Percentiles rank a stretch among this genome's conserved stretches.
Evolutionary conservation across 257 asterid species (phyloP).

Genomic region (Perilla frutescens): DNA sequence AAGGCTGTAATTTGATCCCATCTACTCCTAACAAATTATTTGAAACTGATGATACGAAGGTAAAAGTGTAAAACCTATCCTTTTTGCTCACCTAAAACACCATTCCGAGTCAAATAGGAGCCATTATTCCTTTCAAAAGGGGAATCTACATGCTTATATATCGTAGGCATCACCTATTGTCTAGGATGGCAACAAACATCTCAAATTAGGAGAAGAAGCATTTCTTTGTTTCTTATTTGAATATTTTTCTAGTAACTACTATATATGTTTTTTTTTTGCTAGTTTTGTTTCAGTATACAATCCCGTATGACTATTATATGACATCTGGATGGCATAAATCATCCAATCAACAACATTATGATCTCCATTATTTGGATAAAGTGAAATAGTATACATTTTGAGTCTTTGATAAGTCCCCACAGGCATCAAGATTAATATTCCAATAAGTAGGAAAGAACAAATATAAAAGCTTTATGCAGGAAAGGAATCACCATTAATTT

Average conservation of each 20-base stretch:
- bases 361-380: slow-evolving; percentile 20
- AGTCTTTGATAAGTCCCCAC: neutral
- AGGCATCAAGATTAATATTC: slow-evolving; percentile 16
- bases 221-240: neutral
- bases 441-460: slow-evolving; percentile 16
- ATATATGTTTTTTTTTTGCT: neutral
- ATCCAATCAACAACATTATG: slow-evolving; percentile 17
- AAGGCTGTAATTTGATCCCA: neutral
- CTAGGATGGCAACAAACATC: neutral
- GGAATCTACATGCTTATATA: too few species aligned
- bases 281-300: slow-evolving; percentile 7
- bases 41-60: too few species aligned
- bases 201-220: neutral
- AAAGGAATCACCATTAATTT: slow-evolving; percentile 26
- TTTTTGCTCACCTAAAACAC: slow-evolving; percentile 4
- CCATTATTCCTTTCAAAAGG: too few species aligned
- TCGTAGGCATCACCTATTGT: neutral
- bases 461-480: slow-evolving; percentile 31
- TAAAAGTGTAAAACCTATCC: neutral
- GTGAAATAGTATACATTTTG: neutral
- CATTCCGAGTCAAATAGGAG: too few species aligned
- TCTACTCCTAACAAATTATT: neutral
- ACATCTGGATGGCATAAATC: neutral
- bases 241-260: neutral
- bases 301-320: neutral